A percentile compares a stretch with the other conserved stretches of the same genome.
Evolutionary conservation across 163 green algal species (phyloP).

Genomic region (Prototheca wickerhamii): DNA sequence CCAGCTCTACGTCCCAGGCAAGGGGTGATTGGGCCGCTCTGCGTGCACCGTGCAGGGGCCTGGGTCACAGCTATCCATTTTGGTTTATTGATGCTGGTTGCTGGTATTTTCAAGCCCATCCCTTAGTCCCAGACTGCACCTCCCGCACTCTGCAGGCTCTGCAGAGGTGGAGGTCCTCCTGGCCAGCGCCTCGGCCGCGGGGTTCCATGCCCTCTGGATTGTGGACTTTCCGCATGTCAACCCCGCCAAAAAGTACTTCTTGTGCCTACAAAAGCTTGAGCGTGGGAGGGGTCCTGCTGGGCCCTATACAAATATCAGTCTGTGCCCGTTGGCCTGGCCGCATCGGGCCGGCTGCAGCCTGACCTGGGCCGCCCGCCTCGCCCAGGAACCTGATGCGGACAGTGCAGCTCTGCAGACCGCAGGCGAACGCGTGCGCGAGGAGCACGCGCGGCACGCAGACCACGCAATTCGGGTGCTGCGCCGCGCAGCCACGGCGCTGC

Average conservation of each 20-base stretch:
- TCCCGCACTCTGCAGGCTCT: slow-evolving; percentile 11
- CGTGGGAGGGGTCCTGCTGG: not conserved
- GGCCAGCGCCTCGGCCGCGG: slow-evolving; percentile 6
- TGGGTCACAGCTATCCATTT: not conserved
- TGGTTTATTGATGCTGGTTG: too few relatives aligned
- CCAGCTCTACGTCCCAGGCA: slow-evolving; percentile 39
- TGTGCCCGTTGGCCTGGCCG: slow-evolving; percentile 19
- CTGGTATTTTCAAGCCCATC: too few relatives aligned
- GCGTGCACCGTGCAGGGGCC: not conserved
- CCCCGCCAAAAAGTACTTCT: slow-evolving; percentile 38
- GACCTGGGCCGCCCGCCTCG: not conserved
- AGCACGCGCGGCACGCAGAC: slow-evolving; percentile 6
- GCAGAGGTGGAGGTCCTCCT: slow-evolving; percentile 25
- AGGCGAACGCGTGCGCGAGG: not conserved
- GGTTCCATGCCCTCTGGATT: slow-evolving; percentile 21
- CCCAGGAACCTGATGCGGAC: not conserved
- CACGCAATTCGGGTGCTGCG: slow-evolving; percentile 12
- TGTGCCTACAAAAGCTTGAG: slow-evolving; percentile 14
- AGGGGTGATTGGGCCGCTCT: not conserved
- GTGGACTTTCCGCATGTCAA: slow-evolving; percentile 39
- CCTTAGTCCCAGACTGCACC: not conserved
- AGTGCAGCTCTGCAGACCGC: not conserved
- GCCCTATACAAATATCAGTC: not conserved
- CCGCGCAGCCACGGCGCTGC: slow-evolving; percentile 1
- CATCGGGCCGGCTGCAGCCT: slow-evolving; percentile 14